Conservation (phyloP, 2,329 filamentous ascomycete species). For the Alternaria longipes region DNA sequence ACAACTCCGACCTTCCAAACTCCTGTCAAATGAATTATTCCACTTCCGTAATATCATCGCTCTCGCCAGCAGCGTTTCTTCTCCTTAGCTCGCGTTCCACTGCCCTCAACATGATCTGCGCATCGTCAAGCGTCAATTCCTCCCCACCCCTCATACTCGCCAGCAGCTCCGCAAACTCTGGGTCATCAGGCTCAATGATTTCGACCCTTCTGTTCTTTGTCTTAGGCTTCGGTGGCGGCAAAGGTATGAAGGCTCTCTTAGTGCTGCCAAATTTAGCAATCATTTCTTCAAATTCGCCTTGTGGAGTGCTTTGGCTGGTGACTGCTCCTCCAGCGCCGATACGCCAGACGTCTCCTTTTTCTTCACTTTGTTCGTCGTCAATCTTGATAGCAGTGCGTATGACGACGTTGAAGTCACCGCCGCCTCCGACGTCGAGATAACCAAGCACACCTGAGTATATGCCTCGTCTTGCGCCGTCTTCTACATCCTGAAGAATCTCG, state of each 20-base stretch:
- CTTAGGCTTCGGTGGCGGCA: conserved; percentile 20
- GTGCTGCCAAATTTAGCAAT: conserved; percentile 53
- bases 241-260: conserved; percentile 39
- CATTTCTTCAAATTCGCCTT: conserved; percentile 93
- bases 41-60: conserved; percentile 4
- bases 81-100: conserved; percentile 26
- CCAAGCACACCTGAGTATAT: conserved; percentile 90
- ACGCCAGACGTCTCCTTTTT: conserved; percentile 71
- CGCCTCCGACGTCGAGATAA: conserved; percentile 85
- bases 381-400: conserved; percentile 79
- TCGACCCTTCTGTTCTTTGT: conserved; percentile 24
- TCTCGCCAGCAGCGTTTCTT: conserved; percentile 13
- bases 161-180: conserved; percentile 32
- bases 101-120: conserved; percentile 29
- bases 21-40: conserved; percentile 13
- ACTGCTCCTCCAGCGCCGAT: conserved; percentile 92
- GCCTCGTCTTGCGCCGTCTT: conserved; percentile 70
- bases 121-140: conserved; percentile 27
- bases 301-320: conserved; percentile 80
- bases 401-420: conserved; percentile 89
- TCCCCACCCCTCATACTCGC: conserved; percentile 26
- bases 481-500: conserved; percentile 77
- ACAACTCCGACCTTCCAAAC: conserved; percentile 7
- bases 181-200: conserved; percentile 29
- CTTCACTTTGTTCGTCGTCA: conserved; percentile 23